Conservation (phyloP, 306 rosid genomes). For the Acacia melanoxylon region DNA sequence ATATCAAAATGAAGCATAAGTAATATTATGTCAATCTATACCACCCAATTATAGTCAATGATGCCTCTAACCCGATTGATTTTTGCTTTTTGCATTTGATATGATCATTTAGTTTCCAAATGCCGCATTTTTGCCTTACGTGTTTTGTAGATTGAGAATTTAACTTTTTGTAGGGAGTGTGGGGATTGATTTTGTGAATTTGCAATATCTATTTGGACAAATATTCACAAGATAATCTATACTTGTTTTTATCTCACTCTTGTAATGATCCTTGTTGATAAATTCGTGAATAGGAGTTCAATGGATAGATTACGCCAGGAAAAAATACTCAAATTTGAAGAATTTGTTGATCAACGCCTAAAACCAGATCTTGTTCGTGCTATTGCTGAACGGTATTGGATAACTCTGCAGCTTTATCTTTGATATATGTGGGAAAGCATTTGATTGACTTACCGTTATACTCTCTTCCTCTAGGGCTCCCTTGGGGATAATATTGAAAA, state of each 20-base stretch:
- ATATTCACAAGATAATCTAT: neutral
- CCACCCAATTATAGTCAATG: too few species aligned
- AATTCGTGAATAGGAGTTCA: conserved; percentile 33
- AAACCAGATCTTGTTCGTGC: conserved; percentile 87
- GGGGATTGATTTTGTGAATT: too few species aligned
- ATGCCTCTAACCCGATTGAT: too few species aligned
- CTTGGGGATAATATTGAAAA: neutral
- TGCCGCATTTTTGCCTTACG: too few species aligned
- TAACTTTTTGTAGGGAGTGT: too few species aligned
- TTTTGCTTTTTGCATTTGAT: too few species aligned
- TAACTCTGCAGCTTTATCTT: neutral
- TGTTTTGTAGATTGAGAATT: too few species aligned
- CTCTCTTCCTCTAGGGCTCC: neutral
- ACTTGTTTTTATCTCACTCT: neutral
- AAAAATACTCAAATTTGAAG: conserved; percentile 70
- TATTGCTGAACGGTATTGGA: conserved; percentile 64
- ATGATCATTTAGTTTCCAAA: too few species aligned
- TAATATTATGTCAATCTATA: too few species aligned
- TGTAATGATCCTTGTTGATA: neutral
- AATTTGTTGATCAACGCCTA: conserved; percentile 76
- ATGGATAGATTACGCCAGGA: conserved; percentile 56
- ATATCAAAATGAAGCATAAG: too few species aligned
- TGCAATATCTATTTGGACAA: too few species aligned
- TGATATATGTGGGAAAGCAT: neutral
- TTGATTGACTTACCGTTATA: neutral